Evolutionary conservation across 2,329 filamentous ascomycete species (phyloP), one percentile per base, ranked within the genome.

Genomic region (Cladosporium sp.): DNA sequence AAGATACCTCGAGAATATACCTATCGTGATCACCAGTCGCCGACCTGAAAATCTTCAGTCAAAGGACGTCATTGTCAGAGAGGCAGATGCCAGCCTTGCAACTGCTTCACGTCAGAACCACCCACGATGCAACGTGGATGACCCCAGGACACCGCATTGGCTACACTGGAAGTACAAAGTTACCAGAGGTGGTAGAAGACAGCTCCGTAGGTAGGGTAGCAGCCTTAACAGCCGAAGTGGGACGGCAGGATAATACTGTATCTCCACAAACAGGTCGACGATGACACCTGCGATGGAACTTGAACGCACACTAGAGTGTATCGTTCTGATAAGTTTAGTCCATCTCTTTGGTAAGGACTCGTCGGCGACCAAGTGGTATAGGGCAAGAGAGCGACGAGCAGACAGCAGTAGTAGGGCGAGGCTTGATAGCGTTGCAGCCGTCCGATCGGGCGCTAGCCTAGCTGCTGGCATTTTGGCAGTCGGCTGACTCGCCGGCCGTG

Each of bases 91-190:
- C 22, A 15, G 43, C 35, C 42, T 33, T 38, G 16, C 33, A 25
- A 29, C n/a, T 39, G 27, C 12, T 25, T 33, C 45, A 36, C 32
- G 35, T 48, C 36, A 33, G 20, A 20, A 7, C 29, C 36, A 20
- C 33, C 25, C 27, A 40, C 36, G 36, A 48, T 48, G 45, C 45
- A 48, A 48, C 45, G 45, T 48, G 45, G 45, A 48, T 13, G 27
- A 27, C 25, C n/a, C 25, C 29, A 25, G n/a, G 8, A 22, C 25
- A 27, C 12, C 16, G 45, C 45, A 48, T 48, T 48, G 45, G 45
- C 45, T 40, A 20, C 7, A 7, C 29, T 12, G 18, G 36, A n/a
- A 12, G 36, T 40, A 48, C 45, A 48, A 18, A 20, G 45, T 39
- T 13, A 39, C 5, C 22, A 27, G 22, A 4, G 9, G 22, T 9